Conservation (phyloP, 2,329 filamentous ascomycete genomes). For the Coleophoma cylindrospora region DNA sequence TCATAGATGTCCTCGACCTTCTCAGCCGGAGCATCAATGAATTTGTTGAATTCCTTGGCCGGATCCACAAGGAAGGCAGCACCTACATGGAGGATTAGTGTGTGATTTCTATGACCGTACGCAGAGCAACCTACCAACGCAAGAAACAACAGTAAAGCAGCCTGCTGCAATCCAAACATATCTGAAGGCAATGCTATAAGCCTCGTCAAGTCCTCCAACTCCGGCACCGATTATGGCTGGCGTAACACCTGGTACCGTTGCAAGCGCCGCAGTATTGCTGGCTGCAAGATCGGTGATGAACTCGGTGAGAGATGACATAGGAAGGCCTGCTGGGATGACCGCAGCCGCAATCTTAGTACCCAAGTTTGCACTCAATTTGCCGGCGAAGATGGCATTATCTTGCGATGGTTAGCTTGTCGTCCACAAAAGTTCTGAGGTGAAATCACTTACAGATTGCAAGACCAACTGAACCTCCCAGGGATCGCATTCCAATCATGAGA, state of each 20-base stretch:
- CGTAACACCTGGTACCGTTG: constrained; percentile 23
- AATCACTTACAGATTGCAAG: constrained; percentile 34
- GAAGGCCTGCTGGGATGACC: constrained; percentile 25
- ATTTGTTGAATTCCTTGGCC: constrained; percentile 31
- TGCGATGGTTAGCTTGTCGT: neutral
- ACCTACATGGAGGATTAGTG: neutral
- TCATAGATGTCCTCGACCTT: constrained; percentile 27
- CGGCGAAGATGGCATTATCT: constrained; percentile 26
- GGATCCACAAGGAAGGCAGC: constrained; percentile 27
- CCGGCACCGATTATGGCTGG: constrained; percentile 25
- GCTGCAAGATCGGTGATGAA: constrained; percentile 23
- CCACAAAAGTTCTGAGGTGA: neutral
- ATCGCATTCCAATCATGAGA: constrained; percentile 32
- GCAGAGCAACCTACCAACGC: constrained; percentile 3
- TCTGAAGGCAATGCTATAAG: constrained; percentile 26
- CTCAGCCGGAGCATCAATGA: constrained; percentile 31
- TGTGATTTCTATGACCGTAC: neutral
- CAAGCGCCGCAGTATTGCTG: constrained; percentile 22
- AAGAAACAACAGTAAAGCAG: constrained; percentile 25
- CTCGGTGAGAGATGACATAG: constrained; percentile 11
- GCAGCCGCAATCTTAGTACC: constrained; percentile 27
- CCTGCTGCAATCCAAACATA: constrained; percentile 29
- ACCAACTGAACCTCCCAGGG: constrained; percentile 43
- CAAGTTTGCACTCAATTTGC: constrained; percentile 21
- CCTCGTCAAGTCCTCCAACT: constrained; percentile 20